Percentiles rank a stretch among this genome's conserved stretches.
These are phyloP conservation scores for Podospora fimiseda DNA, from an alignment of 495 filamentous ascomycete genomes.

Conservation along the genomic window DNA sequence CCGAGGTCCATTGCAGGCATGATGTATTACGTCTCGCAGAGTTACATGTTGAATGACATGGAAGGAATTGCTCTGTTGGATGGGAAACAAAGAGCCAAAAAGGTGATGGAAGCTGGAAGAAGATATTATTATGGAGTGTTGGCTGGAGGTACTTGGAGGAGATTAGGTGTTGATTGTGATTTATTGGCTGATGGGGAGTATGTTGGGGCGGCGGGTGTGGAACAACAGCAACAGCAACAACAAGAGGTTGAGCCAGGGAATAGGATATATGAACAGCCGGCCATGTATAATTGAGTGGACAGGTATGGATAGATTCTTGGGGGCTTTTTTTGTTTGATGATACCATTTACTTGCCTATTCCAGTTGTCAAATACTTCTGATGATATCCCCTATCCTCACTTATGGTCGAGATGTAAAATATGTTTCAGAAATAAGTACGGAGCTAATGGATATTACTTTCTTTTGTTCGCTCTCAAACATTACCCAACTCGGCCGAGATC, in stretches of 20 bases:
- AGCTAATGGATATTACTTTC: too few relatives aligned
- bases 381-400: too few relatives aligned
- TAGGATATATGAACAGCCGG: slow-evolving; percentile 2
- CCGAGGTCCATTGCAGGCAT: slow-evolving; percentile 27
- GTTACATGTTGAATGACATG: slow-evolving; percentile 20
- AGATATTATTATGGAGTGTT: slow-evolving; percentile 30
- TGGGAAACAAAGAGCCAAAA: slow-evolving; percentile 11
- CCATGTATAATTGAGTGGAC: slow-evolving; percentile 2
- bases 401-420: too few relatives aligned
- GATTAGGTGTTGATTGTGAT: slow-evolving; percentile 25
- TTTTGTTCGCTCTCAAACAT: too few relatives aligned
- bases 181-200: background rate
- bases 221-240: background rate
- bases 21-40: slow-evolving; percentile 29
- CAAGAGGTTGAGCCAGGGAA: background rate
- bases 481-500: too few relatives aligned
- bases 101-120: slow-evolving; percentile 16
- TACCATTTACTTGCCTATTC: too few relatives aligned
- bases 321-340: background rate
- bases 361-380: too few relatives aligned
- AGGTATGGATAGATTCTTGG: too few relatives aligned
- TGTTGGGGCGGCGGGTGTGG: background rate
- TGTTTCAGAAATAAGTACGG: too few relatives aligned
- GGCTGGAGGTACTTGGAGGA: slow-evolving; percentile 8
- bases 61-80: slow-evolving; percentile 22